Base-by-base conservation (phyloP, 306 rosid genomes). In the Comarum palustre region DNA sequence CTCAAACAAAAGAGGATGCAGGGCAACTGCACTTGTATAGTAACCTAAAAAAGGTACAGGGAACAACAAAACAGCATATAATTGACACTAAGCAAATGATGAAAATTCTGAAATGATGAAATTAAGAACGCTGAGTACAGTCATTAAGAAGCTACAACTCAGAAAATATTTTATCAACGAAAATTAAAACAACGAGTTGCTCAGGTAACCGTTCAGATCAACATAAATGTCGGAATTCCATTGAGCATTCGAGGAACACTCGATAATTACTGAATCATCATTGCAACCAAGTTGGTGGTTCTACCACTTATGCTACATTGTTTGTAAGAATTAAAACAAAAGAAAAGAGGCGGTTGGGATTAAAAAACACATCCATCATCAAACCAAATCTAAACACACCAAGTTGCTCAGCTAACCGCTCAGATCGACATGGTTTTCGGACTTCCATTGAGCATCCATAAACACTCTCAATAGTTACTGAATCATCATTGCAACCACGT, bases 181-280 rank as follows among this genome's bases (percentile, higher is more conserved):
- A 73, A 57, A 0, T 31, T 20, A 12, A 14, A 14, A 29, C 34
- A 51, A 42, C 10, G 15, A 15, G 80, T 79, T 85, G 88, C 86
- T 85, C 85, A 78, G 82, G 76, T 82, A 85, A 85, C 83, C 84
- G 81, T 83, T 85, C 84, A 79, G 84, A 78, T 77, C 73, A 31
- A 82, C 86, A 77, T 71, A 20, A 7, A 52, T 66, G 89, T 68
- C 79, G 58, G 69, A 32, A 47, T 77, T 66, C 64, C 84, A 80
- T 74, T n/a, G 71, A 80, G 84, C 74, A 72, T 66, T 71, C 29
- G 20, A 52, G 51, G 16, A 25, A 74, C 55, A 54, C 84, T 73
- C 81, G 80, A 78, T 48, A 45, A 43, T 61, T 34, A 66, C 70
- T 69, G 70, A 67, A 74, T 84, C 80, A 84, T 84, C 87, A 80